Evolutionary conservation across 441 rosid genomes (phyloP), one percentile per base, ranked within the genome.

Genomic region (Melastoma candidum): DNA sequence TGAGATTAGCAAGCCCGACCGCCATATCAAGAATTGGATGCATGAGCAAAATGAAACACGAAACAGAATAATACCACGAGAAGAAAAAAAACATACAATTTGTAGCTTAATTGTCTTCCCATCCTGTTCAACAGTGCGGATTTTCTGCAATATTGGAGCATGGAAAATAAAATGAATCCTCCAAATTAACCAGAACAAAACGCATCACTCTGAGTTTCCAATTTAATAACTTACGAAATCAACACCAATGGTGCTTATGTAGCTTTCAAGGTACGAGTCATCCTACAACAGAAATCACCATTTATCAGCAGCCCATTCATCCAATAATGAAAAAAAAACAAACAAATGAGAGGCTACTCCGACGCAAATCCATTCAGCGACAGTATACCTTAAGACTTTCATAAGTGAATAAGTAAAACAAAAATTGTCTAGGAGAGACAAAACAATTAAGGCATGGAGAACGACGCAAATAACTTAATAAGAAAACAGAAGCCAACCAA

Each of bases 221-320:
- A 53, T 47, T 8, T 11, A 56, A 26, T 22, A 12, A 26, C 88
- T 78, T 70, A 79, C 85, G 58, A 79, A 79, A 59, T 79, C 85
- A 53, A 79, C 85, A n/a, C 85, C 85, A 56, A 79, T 79, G 54
- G 85, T 79, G 62, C 85, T 79, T 56, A 79, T 79, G 63, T 79
- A 76, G 68, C 85, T 79, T 49, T 79, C 82, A 2, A 79, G 67
- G 54, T 79, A 79, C n/a, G 85, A 79, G 71, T 76, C 85, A 66
- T 76, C 85, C 85, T 82, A 73, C 48, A 32, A 6, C 59, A 25
- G 22, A 46, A 45, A 56, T 4, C 6, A 32, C 8, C 41, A 32
- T 4, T 32, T 6, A 4, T 1, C 41, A 4, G 41, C 41, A 4
- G 41, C 8, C 5, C 41, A 32, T 32, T 32, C 41, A 2, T 4